Evolutionary conservation across 352 stramenopile species (phyloP).

Genomic region (Globisporangium paroecandrum): DNA sequence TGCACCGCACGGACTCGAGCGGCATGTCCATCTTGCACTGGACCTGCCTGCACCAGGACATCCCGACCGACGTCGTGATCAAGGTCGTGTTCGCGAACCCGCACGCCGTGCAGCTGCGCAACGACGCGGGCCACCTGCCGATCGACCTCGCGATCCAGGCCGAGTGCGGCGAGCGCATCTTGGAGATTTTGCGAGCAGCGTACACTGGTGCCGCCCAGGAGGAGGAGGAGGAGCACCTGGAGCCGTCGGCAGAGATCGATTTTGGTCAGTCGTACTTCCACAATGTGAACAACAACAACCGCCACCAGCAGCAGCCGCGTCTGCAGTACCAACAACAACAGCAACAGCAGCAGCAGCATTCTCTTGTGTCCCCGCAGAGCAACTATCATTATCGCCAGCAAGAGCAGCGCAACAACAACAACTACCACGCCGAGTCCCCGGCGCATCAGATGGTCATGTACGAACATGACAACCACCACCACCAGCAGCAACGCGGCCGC

Average conservation of each 20-base stretch:
- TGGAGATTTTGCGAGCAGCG: constrained; percentile 66
- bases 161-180: constrained; percentile 66
- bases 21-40: constrained; percentile 81
- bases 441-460: constrained; percentile 15
- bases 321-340: constrained; percentile 31
- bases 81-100: constrained; percentile 81
- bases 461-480: not conserved
- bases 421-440: constrained; percentile 16
- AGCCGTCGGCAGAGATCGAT: constrained; percentile 35
- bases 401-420: constrained; percentile 18
- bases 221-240: constrained; percentile 11
- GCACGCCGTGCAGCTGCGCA: constrained; percentile 63
- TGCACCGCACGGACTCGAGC: constrained; percentile 54
- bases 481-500: constrained; percentile 19
- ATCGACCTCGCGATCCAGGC: constrained; percentile 75
- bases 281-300: constrained; percentile 27
- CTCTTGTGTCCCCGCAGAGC: constrained; percentile 17
- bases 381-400: constrained; percentile 18
- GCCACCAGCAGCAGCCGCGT: constrained; percentile 23
- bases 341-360: constrained; percentile 25
- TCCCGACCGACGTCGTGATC: constrained; percentile 68
- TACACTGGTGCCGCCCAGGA: constrained; percentile 29
- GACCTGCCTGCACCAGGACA: constrained; percentile 75
- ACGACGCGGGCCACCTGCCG: constrained; percentile 69
- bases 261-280: constrained; percentile 39